Evolutionary conservation across 2,329 filamentous ascomycete species (phyloP).

Genomic region (Trichoderma sp.): DNA sequence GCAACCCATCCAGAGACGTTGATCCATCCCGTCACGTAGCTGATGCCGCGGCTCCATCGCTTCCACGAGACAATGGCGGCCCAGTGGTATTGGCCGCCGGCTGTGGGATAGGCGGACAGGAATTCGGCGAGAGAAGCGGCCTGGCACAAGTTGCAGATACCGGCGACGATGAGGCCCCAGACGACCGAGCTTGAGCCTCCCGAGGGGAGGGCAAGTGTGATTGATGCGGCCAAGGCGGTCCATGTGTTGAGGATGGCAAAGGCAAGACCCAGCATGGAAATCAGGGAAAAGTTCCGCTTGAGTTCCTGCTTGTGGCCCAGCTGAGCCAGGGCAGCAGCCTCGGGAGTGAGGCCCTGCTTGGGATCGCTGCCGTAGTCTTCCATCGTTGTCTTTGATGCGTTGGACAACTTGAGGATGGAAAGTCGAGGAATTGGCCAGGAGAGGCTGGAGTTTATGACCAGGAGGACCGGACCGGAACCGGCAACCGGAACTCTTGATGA

Average conservation of each 20-base stretch:
- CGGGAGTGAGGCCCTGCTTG: slow-evolving; percentile 31
- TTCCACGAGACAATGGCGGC: slow-evolving; percentile 66
- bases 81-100: slow-evolving; percentile 71
- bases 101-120: slow-evolving; percentile 63
- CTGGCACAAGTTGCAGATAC: slow-evolving; percentile 70
- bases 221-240: slow-evolving; percentile 53
- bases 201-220: slow-evolving; percentile 60
- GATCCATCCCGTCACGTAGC: slow-evolving; percentile 74
- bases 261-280: slow-evolving; percentile 52
- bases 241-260: slow-evolving; percentile 55
- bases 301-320: slow-evolving; percentile 54
- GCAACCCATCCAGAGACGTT: slow-evolving; percentile 73
- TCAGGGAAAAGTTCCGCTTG: slow-evolving; percentile 52
- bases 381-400: slow-evolving; percentile 20
- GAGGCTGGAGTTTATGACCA: slow-evolving; percentile 8
- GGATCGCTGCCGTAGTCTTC: slow-evolving; percentile 23
- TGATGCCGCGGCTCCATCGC: slow-evolving; percentile 62
- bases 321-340: slow-evolving; percentile 47
- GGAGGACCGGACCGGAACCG: slow-evolving; percentile 10
- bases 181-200: slow-evolving; percentile 72
- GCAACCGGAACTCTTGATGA: slow-evolving; percentile 13
- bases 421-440: not conserved
- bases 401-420: slow-evolving; percentile 11
- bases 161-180: slow-evolving; percentile 66
- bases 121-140: slow-evolving; percentile 72